phyloP scores from a whole-genome alignment of 768 basidiomycete species.

The Lentinula boryana region DNA sequence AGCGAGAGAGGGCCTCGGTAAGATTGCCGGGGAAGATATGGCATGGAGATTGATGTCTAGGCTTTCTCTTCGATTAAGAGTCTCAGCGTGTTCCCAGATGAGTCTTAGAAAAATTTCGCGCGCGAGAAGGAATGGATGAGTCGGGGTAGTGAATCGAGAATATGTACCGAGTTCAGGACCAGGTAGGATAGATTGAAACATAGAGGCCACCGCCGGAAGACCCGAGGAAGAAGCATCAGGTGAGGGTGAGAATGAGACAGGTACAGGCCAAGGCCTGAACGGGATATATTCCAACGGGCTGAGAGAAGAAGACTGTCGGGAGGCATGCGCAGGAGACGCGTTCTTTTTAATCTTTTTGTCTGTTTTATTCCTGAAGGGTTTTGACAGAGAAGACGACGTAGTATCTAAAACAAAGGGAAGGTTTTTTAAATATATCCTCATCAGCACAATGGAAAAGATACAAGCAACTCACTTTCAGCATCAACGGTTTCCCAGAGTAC shows the following conservation, averaged over 20 bases:
- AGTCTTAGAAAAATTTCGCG: conserved; percentile 2
- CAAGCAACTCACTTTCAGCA: not conserved
- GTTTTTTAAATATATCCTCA: not conserved
- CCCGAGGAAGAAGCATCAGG: not conserved
- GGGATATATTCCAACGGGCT: not conserved
- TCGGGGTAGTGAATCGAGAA: not conserved
- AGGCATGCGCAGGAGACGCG: not conserved
- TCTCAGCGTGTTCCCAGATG: not conserved
- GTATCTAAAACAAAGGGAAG: too few relatives aligned
- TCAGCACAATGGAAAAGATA: not conserved
- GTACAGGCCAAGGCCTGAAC: not conserved
- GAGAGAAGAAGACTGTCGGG: not conserved
- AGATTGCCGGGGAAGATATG: not conserved
- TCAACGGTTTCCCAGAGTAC: not conserved
- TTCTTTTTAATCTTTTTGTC: not conserved
- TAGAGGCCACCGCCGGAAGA: not conserved
- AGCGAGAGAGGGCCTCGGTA: not conserved
- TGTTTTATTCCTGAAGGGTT: not conserved
- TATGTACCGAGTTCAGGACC: not conserved
- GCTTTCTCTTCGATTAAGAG: not conserved
- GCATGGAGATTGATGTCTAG: not conserved
- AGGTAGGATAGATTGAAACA: not conserved
- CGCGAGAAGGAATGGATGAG: not conserved
- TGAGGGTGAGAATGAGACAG: not conserved
- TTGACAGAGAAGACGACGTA: not conserved